A percentile compares a stretch with the other conserved stretches of the same genome.
These are phyloP conservation scores for Aureobasidium sp. DNA, from an alignment of 2,329 filamentous ascomycete species.

Conservation along the genomic window DNA sequence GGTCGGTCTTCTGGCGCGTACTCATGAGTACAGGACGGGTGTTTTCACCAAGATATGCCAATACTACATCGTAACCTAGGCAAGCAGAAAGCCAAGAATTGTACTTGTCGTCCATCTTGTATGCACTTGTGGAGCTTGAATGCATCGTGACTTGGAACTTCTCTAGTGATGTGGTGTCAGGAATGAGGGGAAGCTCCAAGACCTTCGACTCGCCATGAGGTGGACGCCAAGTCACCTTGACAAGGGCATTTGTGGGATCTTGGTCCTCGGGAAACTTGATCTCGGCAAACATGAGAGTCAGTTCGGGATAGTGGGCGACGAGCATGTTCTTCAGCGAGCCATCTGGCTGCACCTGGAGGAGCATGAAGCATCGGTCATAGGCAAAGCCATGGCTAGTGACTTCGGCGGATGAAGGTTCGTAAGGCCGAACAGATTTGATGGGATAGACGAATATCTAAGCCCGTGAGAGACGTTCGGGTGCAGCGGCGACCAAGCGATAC, in stretches of 20 bases:
- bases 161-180: constrained; percentile 31
- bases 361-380: constrained; percentile 39
- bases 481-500: constrained; percentile 13
- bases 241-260: constrained; percentile 25
- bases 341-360: constrained; percentile 33
- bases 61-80: constrained; percentile 38
- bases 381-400: constrained; percentile 40
- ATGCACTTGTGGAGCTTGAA: constrained; percentile 35
- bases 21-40: constrained; percentile 36
- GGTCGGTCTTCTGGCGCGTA: constrained; percentile 14
- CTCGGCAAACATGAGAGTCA: constrained; percentile 36
- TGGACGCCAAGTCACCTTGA: constrained; percentile 37
- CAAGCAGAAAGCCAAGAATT: constrained; percentile 39
- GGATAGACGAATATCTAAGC: constrained; percentile 40
- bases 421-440: constrained; percentile 40
- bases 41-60: constrained; percentile 39
- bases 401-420: constrained; percentile 32
- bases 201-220: constrained; percentile 24
- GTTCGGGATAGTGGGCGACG: constrained; percentile 34
- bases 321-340: constrained; percentile 37
- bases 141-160: constrained; percentile 39
- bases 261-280: constrained; percentile 29
- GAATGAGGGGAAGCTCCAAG: constrained; percentile 36
- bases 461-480: constrained; percentile 1
- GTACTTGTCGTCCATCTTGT: constrained; percentile 37